phyloP scores from a whole-genome alignment of 345 rosid genomes.

The Gossypium turneri region DNA sequence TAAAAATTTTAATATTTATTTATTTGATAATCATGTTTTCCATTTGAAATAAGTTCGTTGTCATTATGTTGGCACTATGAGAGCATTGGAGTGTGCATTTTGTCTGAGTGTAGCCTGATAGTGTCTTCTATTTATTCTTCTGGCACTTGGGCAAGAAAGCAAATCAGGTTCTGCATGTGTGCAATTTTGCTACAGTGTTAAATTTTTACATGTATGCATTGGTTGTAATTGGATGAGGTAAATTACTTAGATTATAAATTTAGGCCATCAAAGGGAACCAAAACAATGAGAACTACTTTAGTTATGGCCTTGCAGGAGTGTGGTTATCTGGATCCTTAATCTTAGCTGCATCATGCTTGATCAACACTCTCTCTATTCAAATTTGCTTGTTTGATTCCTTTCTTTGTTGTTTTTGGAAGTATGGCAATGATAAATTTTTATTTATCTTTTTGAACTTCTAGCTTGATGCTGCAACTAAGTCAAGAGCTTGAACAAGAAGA shows the following conservation, averaged over 20 bases:
- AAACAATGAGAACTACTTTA: neutral
- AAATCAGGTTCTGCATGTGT: no score
- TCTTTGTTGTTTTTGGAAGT: neutral
- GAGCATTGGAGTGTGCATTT: neutral
- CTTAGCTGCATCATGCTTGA: neutral
- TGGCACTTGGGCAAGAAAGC: neutral
- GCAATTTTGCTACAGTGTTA: neutral
- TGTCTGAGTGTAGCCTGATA: no score
- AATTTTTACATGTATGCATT: neutral
- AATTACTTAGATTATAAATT: neutral
- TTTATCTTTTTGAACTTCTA: conserved; percentile 14
- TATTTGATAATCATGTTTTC: neutral
- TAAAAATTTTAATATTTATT: neutral
- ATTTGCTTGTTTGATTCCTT: neutral
- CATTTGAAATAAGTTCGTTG: neutral
- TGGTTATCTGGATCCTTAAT: neutral
- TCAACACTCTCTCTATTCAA: conserved; percentile 3
- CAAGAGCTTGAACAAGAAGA: conserved; percentile 66
- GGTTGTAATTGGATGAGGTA: neutral
- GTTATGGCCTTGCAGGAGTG: neutral
- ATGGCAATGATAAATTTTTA: neutral
- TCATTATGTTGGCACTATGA: neutral
- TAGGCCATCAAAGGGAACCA: neutral
- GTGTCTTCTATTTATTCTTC: no score
- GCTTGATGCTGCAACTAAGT: conserved; percentile 56